Evolutionary conservation across 73 alveolate genomes (phyloP).

Genomic region (Paramecium sexaurelia): DNA sequence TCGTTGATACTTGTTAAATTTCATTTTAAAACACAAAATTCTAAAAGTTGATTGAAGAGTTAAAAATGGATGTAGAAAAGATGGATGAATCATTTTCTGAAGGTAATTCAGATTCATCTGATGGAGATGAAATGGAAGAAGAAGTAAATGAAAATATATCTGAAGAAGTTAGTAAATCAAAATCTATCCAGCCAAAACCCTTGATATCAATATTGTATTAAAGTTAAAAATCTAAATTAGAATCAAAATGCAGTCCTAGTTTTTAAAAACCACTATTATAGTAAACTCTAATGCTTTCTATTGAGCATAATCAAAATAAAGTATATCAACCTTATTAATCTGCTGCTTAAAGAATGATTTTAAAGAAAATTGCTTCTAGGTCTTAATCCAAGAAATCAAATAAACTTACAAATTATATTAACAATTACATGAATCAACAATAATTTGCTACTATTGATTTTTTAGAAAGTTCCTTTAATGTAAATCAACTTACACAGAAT

Average conservation of each 20-base stretch:
- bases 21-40: slow-evolving; percentile 41
- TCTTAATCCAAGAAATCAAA: neutral
- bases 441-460: neutral
- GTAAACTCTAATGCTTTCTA: neutral
- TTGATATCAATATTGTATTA: neutral
- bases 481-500: neutral
- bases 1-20: neutral
- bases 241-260: neutral
- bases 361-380: neutral
- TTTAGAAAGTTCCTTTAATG: neutral
- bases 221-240: neutral
- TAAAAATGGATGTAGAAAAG: slow-evolving; percentile 1
- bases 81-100: slow-evolving; percentile 51
- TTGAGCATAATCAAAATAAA: neutral
- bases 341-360: neutral
- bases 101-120: slow-evolving; percentile 67
- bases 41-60: slow-evolving; percentile 13
- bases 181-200: neutral
- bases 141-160: neutral
- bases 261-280: neutral
- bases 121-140: slow-evolving; percentile 54
- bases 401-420: neutral
- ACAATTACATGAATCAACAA: neutral
- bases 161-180: neutral
- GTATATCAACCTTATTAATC: neutral